Conservation (phyloP, 805 yeast genomes). For the Ogataea pilisensis region DNA sequence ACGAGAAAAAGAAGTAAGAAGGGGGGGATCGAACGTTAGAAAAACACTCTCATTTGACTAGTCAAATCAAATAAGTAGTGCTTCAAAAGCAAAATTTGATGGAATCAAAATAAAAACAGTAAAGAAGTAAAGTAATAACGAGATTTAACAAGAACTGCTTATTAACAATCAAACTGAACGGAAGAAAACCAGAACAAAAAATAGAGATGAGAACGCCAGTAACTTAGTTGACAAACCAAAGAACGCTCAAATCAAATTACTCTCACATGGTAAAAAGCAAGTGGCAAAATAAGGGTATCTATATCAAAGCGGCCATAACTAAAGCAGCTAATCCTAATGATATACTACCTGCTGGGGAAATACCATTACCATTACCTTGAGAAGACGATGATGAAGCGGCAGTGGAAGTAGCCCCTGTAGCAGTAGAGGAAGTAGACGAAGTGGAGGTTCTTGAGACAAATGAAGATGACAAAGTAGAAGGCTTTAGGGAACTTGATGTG, state of each 20-base stretch:
- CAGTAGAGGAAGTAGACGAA: constrained; percentile 8
- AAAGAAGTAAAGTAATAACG: no score
- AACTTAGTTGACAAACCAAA: not conserved
- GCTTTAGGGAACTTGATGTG: constrained; percentile 8
- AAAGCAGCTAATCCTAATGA: constrained; percentile 34
- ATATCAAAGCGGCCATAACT: constrained; percentile 35
- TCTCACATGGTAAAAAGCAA: no score
- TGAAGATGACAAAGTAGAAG: constrained; percentile 5
- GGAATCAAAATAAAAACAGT: no score
- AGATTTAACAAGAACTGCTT: no score
- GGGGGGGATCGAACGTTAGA: not conserved
- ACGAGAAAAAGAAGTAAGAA: not conserved
- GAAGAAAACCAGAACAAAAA: not conserved
- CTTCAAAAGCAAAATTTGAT: no score
- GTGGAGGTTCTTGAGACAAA: constrained; percentile 5
- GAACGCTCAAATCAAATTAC: no score
- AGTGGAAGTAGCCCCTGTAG: constrained; percentile 17
- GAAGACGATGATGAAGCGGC: constrained; percentile 28
- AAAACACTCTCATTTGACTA: not conserved
- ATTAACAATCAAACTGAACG: no score
- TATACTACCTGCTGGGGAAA: constrained; percentile 29
- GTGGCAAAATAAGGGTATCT: constrained; percentile 4
- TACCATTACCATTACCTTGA: constrained; percentile 29
- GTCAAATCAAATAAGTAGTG: no score
- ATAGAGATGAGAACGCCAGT: not conserved